phyloP scores from a whole-genome alignment of 2,329 filamentous ascomycete genomes.

The Paraphoma sp. region DNA sequence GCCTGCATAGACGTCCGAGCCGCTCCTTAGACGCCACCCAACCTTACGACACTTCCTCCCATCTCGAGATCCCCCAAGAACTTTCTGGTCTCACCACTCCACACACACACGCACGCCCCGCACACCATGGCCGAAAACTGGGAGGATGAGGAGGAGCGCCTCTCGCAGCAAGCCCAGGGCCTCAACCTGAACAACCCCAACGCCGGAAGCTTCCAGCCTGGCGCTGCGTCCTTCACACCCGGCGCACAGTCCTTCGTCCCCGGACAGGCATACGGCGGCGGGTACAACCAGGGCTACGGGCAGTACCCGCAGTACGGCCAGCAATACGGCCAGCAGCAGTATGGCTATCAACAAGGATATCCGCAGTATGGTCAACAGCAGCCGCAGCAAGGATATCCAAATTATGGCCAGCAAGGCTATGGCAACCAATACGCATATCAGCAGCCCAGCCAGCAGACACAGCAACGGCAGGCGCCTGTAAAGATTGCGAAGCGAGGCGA shows the following conservation, averaged over 20 bases:
- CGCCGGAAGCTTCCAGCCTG: conserved; percentile 64
- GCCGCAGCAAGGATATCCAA: conserved; percentile 14
- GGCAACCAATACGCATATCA: conserved; percentile 50
- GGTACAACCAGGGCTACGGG: conserved; percentile 49
- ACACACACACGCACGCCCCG: conserved; percentile 1
- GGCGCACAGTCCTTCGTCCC: conserved; percentile 74
- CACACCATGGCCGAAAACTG: conserved; percentile 82
- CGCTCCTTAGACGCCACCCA: conserved; percentile 9
- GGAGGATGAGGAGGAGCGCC: conserved; percentile 88
- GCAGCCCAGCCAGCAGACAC: conserved; percentile 49
- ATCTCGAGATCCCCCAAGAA: no score
- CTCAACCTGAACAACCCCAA: conserved; percentile 41
- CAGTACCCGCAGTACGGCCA: conserved; percentile 53
- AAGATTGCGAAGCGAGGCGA: conserved; percentile 69
- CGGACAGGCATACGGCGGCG: conserved; percentile 65
- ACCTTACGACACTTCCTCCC: no score
- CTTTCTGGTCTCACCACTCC: conserved; percentile 1
- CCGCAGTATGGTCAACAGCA: conserved; percentile 27
- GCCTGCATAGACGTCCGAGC: conserved; percentile 10
- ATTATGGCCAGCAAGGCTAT: conserved; percentile 30
- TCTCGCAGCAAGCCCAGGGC: conserved; percentile 69
- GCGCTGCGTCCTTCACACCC: conserved; percentile 75
- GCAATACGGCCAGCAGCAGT: conserved; percentile 58
- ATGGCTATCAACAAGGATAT: conserved; percentile 32
- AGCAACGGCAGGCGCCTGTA: conserved; percentile 58